Evolutionary conservation across 1,284 basidiomycete genomes (phyloP).

Genomic region (Trichosporon asahii): DNA sequence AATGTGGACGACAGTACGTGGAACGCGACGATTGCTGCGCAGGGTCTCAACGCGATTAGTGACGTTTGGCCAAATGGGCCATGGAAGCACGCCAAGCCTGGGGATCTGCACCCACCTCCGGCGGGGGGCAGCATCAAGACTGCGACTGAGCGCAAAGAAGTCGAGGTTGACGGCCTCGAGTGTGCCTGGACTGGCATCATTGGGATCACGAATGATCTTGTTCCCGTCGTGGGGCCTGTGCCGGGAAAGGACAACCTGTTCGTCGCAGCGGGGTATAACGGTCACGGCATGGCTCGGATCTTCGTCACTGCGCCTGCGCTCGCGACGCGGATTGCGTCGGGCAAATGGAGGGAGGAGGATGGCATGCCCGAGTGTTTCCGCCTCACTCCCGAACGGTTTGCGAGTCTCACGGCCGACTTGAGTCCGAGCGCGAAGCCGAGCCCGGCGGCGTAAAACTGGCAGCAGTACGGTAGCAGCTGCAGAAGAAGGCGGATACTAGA

Average conservation of each 20-base stretch:
- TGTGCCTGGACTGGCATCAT: constrained; percentile 45
- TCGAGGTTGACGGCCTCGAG: constrained; percentile 30
- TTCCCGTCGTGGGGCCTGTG: constrained; percentile 40
- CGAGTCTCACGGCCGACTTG: constrained; percentile 11
- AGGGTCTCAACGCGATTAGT: constrained; percentile 21
- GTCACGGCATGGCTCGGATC: constrained; percentile 49
- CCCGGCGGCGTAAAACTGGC: not conserved
- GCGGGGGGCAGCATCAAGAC: constrained; percentile 10
- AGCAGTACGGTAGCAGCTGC: not conserved
- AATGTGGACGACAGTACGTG: constrained; percentile 32
- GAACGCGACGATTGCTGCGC: constrained; percentile 20
- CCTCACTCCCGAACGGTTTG: constrained; percentile 33
- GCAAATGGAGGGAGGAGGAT: constrained; percentile 35
- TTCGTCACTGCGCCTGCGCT: constrained; percentile 44
- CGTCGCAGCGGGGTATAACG: constrained; percentile 41
- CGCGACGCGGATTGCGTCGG: constrained; percentile 32
- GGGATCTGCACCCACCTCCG: constrained; percentile 10
- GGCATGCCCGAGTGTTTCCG: constrained; percentile 38
- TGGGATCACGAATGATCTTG: constrained; percentile 40
- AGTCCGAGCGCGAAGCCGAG: not conserved
- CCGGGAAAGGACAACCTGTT: constrained; percentile 40
- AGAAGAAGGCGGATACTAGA: not conserved
- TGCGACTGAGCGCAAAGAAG: constrained; percentile 14
- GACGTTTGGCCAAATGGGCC: constrained; percentile 30
- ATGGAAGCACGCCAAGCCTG: constrained; percentile 13